phyloP scores from a whole-genome alignment of 2,329 filamentous ascomycete genomes.

The Beauveria medogensis region DNA sequence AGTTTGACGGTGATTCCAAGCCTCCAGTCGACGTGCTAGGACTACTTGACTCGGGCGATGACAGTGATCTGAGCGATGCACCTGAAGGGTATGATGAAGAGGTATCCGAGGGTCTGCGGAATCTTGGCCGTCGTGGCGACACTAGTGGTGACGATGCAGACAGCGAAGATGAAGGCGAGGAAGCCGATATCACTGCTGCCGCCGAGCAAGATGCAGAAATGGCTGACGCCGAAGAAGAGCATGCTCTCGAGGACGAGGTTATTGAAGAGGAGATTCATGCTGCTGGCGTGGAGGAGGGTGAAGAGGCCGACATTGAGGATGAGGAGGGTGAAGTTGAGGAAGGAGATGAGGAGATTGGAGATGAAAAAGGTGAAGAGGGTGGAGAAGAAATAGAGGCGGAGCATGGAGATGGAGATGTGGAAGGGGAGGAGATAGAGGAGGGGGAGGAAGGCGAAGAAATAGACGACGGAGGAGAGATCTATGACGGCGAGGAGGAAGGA shows the following conservation, averaged over 20 bases:
- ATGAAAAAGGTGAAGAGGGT: constrained; percentile 12
- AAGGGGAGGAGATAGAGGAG: constrained; percentile 18
- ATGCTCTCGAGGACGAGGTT: neutral
- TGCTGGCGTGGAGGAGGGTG: constrained; percentile 17
- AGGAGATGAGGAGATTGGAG: constrained; percentile 13
- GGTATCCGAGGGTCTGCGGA: constrained; percentile 37
- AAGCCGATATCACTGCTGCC: constrained; percentile 4
- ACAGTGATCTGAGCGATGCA: constrained; percentile 61
- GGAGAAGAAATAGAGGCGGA: constrained; percentile 14
- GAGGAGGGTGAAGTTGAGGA: constrained; percentile 15
- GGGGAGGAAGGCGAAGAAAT: constrained; percentile 20
- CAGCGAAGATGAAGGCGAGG: constrained; percentile 27
- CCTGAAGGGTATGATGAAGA: constrained; percentile 51
- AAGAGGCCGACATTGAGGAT: constrained; percentile 9
- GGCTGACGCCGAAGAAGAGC: constrained; percentile 12
- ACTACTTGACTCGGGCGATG: constrained; percentile 47
- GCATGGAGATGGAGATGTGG: constrained; percentile 16
- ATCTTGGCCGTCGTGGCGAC: constrained; percentile 6
- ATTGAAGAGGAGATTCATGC: constrained; percentile 20
- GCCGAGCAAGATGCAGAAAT: neutral
- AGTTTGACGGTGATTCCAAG: constrained; percentile 19
- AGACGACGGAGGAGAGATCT: constrained; percentile 13
- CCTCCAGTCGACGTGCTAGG: constrained; percentile 6
- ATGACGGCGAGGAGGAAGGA: constrained; percentile 12
- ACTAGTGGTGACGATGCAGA: constrained; percentile 28